These are phyloP conservation scores for Epichloe festucae DNA, from an alignment of 2,329 filamentous ascomycete genomes.

Conservation along the genomic window DNA sequence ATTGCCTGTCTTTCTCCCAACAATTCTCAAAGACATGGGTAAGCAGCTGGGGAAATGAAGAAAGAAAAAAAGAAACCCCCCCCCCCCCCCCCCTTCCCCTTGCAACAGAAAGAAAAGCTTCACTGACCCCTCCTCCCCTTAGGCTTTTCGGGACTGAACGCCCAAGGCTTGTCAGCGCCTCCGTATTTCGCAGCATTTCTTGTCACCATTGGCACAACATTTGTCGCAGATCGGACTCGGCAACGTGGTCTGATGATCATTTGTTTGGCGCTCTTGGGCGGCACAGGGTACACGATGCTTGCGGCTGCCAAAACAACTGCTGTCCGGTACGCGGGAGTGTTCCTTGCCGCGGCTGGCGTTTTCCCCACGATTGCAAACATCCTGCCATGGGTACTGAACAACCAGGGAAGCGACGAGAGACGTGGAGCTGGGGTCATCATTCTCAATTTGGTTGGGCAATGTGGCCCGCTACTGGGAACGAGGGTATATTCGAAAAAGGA, in stretches of 20 bases:
- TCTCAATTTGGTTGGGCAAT: conserved; percentile 6
- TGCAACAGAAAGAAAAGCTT: no score
- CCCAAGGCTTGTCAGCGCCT: conserved; percentile 11
- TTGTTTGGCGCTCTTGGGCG: conserved; percentile 5
- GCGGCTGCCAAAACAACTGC: not conserved
- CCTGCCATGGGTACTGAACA: conserved; percentile 6
- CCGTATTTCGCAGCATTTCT: conserved; percentile 8
- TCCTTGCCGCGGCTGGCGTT: conserved; percentile 1
- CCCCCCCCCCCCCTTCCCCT: no score
- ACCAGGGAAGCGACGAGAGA: conserved; percentile 6
- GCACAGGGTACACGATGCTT: conserved; percentile 4
- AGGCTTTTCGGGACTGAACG: conserved; percentile 10
- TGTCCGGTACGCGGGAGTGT: conserved; percentile 5
- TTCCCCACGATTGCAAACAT: conserved; percentile 7
- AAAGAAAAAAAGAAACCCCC: no score
- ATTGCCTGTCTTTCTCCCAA: conserved; percentile 11
- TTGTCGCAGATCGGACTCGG: conserved; percentile 7
- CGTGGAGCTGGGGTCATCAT: conserved; percentile 5
- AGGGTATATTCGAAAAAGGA: conserved; percentile 4
- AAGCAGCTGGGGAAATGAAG: not conserved
- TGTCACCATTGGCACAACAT: conserved; percentile 8
- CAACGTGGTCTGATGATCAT: conserved; percentile 7
- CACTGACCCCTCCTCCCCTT: not conserved
- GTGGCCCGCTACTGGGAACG: conserved; percentile 6
- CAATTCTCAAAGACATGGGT: conserved; percentile 11